Base-by-base conservation (phyloP, 1,284 basidiomycete genomes). In the Sanguinoderma infundibulare region DNA sequence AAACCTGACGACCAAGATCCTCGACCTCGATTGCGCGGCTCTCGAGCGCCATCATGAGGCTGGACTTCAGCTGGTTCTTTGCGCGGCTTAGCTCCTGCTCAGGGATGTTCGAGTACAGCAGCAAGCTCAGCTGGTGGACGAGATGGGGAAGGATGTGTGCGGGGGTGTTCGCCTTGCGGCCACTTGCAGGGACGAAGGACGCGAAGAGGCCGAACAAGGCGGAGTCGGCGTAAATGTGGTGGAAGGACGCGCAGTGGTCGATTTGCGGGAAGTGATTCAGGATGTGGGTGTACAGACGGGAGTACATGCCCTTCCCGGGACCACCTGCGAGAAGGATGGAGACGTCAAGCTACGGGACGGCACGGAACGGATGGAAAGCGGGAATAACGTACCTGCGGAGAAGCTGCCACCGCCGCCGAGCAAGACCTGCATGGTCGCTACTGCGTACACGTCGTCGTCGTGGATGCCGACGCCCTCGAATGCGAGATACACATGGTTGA, bases 271-370 rank as follows among this genome's bases (percentile, higher is more conserved):
- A 94, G 72, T 95, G 92, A 75, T 98, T 98, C 64, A 99, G 87
- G 68, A 99, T 95, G 73, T 96, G 91, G n/a, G 95, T 97, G 81
- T 98, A 98, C 55, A 98, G 79, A 20, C 97, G 91, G 39, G 95
- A 96, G 82, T 98, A 98, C 96, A 99, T 98, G 70, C 97, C 98
- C 81, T 99, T 99, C 46, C 97, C 97, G 1, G 97, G 97, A 2
- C 97, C 97, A 67, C 95, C 92, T 85, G 71, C 20, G 32, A 50
- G 56, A 24, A 57, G 60, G 53, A 57, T 42, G 47, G 38, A 72
- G 61, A 65, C 30, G 44, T 53, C 52, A 36, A 53, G 58, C 35
- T 49, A 24, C 55, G 57, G 5, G 24, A 24, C 14, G 6, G 12
- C 3, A 12, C 4, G 28, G 20, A 57, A 14, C 50, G 24, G 28